Conservation (phyloP, 495 filamentous ascomycete genomes). For the Stereocaulon alpinum region DNA sequence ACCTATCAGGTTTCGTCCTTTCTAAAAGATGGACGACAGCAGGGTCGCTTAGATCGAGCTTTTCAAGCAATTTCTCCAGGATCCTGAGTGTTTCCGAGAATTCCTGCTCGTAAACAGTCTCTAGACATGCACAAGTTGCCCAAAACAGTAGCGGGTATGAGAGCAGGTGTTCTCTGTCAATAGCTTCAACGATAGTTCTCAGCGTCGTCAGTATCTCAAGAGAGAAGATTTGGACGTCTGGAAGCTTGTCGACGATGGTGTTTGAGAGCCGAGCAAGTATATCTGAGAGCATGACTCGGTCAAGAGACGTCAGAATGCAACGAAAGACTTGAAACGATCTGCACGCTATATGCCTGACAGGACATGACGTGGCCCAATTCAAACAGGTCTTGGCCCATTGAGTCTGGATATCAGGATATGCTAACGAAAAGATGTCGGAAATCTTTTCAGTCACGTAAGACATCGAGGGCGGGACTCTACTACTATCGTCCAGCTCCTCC, state of each 20-base stretch:
- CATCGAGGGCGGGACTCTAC: slow-evolving; percentile 82
- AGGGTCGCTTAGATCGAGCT: slow-evolving; percentile 68
- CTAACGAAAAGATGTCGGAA: slow-evolving; percentile 71
- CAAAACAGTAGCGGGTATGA: slow-evolving; percentile 92
- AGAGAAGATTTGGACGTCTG: slow-evolving; percentile 88
- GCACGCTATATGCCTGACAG: slow-evolving; percentile 91
- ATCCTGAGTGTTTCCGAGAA: slow-evolving; percentile 86
- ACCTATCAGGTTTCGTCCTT: slow-evolving; percentile 70
- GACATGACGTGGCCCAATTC: slow-evolving; percentile 92
- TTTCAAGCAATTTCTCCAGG: slow-evolving; percentile 77
- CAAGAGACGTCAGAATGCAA: slow-evolving; percentile 79
- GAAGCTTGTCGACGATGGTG: slow-evolving; percentile 86
- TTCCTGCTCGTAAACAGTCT: slow-evolving; percentile 91
- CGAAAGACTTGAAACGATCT: slow-evolving; percentile 96
- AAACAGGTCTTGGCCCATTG: slow-evolving; percentile 83
- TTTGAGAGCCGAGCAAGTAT: slow-evolving; percentile 92
- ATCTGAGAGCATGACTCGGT: slow-evolving; percentile 87
- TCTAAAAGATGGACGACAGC: slow-evolving; percentile 56
- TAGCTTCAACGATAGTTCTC: slow-evolving; percentile 74
- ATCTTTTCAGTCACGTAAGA: slow-evolving; percentile 67
- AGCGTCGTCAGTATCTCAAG: slow-evolving; percentile 95
- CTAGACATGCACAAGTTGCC: slow-evolving; percentile 90
- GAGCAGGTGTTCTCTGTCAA: slow-evolving; percentile 68
- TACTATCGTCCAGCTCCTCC: slow-evolving; percentile 50
- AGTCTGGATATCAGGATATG: slow-evolving; percentile 78